Conservation (phyloP, 1,284 basidiomycete genomes). For the Laetiporus sulphureus region DNA sequence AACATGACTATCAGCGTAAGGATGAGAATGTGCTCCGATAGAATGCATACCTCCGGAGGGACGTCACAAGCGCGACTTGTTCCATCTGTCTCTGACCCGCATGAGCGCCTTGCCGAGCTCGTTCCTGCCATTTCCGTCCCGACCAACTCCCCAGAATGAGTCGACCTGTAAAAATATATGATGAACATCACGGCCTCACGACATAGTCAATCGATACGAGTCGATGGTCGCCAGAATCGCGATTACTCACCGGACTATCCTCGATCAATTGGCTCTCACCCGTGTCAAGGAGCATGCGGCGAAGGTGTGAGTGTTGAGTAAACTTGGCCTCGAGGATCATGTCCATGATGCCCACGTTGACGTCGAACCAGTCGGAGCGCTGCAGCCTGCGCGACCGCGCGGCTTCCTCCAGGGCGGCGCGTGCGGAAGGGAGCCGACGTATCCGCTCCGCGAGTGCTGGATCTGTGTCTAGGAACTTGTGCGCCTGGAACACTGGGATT, state of each 20-base stretch:
- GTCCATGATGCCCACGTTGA: constrained; percentile 23
- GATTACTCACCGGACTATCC: constrained; percentile 14
- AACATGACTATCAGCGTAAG: no score
- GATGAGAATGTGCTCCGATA: no score
- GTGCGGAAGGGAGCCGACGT: constrained; percentile 14
- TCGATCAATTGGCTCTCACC: constrained; percentile 23
- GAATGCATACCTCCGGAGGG: no score
- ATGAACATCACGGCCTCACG: no score
- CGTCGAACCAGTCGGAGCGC: constrained; percentile 19
- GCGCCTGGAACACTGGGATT: constrained; percentile 16
- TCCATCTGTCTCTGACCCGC: constrained; percentile 42
- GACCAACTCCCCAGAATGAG: constrained; percentile 63
- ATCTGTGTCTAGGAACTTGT: constrained; percentile 14
- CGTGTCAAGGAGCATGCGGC: constrained; percentile 18
- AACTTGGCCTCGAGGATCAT: constrained; percentile 22
- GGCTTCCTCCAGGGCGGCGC: constrained; percentile 16
- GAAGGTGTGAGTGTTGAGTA: constrained; percentile 20
- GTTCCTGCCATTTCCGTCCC: constrained; percentile 53
- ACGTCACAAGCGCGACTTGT: no score
- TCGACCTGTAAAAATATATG: constrained; percentile 26
- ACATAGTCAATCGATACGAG: neutral
- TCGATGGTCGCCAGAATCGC: neutral
- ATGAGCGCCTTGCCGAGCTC: constrained; percentile 67
- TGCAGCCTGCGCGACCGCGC: constrained; percentile 8
- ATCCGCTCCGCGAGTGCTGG: constrained; percentile 17